Evolutionary conservation across 1,139 yeast genomes (phyloP).

Genomic region (Chernovozyma sophiae-reginae): DNA sequence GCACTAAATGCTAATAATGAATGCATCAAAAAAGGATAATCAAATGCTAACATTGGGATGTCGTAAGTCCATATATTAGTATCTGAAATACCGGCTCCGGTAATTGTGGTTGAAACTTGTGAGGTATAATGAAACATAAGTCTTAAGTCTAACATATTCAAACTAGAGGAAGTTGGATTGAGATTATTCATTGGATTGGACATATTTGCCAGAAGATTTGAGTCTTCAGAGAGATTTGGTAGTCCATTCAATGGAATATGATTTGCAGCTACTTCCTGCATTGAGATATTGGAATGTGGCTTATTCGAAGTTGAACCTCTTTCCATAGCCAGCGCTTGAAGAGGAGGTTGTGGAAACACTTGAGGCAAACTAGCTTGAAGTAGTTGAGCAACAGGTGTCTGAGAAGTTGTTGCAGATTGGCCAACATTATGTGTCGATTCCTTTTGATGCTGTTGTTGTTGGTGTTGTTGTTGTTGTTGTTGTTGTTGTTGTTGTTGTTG

Average conservation of each 20-base stretch:
- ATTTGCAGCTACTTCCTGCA: not conserved
- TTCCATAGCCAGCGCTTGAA: constrained; percentile 3
- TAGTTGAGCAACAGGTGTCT: not conserved
- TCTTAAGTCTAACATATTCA: constrained; percentile 74
- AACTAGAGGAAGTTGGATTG: constrained; percentile 16
- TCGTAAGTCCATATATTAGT: constrained; percentile 84
- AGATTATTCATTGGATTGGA: constrained; percentile 9
- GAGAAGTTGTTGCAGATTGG: not conserved
- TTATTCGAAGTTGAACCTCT: not conserved
- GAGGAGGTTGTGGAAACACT: not conserved
- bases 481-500: constrained; percentile 12
- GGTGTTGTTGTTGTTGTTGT: constrained; percentile 17
- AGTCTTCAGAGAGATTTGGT: not conserved
- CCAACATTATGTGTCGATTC: not conserved
- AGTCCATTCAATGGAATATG: not conserved
- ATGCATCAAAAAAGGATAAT: constrained; percentile 89
- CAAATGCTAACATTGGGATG: constrained; percentile 83
- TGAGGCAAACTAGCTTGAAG: not conserved
- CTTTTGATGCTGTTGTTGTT: constrained; percentile 8
- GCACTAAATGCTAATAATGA: constrained; percentile 87
- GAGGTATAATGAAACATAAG: constrained; percentile 86
- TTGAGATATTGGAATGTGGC: not conserved
- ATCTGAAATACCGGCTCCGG: constrained; percentile 87
- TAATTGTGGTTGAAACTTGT: constrained; percentile 79
- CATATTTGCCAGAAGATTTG: constrained; percentile 7